A percentile compares a stretch with the other conserved stretches of the same genome.
These are phyloP conservation scores for Pseudocercospora fijiensis DNA, from an alignment of 2,329 filamentous ascomycete genomes.

Conservation along the genomic window DNA sequence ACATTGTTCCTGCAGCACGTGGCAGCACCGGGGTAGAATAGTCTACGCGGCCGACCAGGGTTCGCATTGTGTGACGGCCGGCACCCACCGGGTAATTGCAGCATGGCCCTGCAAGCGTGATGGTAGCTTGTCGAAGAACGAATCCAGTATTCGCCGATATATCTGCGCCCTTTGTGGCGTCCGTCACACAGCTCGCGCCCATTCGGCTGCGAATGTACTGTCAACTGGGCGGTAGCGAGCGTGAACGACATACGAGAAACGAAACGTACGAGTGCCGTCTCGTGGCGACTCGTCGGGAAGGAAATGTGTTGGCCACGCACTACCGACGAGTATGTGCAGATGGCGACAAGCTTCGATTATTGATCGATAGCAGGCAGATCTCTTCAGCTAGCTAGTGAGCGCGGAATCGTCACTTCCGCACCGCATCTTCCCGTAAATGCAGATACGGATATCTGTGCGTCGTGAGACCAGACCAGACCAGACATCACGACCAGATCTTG, in stretches of 20 bases:
- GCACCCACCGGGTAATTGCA: conserved; percentile 3
- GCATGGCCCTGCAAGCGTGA: background rate
- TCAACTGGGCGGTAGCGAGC: background rate
- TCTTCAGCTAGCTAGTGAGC: background rate
- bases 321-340: too few relatives aligned
- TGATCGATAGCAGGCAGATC: background rate
- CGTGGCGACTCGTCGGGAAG: background rate
- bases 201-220: too few relatives aligned
- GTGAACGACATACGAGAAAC: background rate
- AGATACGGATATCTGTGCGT: background rate
- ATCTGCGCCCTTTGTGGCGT: too few relatives aligned
- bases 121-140: conserved; percentile 2
- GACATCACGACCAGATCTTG: background rate
- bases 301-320: background rate
- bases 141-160: conserved; percentile 7
- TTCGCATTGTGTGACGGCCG: conserved; percentile 7
- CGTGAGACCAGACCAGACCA: background rate
- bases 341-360: background rate
- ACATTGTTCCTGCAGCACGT: conserved; percentile 24
- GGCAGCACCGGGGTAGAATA: conserved; percentile 8
- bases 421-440: background rate
- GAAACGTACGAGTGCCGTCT: background rate
- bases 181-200: too few relatives aligned
- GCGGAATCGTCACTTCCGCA: background rate
- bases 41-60: background rate